Evolutionary conservation across 1,139 yeast genomes (phyloP).

Genomic region (Spathaspora sp.): DNA sequence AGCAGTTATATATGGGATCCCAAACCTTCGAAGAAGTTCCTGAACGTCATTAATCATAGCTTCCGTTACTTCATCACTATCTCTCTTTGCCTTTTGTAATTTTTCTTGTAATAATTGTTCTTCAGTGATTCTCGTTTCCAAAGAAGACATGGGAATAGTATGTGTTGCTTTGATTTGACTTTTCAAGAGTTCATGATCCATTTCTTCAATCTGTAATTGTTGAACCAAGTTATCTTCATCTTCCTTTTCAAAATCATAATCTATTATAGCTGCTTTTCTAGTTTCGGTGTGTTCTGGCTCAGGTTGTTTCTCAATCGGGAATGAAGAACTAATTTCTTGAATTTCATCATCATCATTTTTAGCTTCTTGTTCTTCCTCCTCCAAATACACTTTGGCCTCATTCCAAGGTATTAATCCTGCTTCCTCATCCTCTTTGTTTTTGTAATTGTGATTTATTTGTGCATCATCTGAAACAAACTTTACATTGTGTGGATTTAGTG

Average conservation of each 20-base stretch:
- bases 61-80: slow-evolving; percentile 87
- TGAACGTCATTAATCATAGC: slow-evolving; percentile 90
- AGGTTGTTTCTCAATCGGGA: neutral
- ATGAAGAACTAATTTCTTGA: slow-evolving; percentile 10
- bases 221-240: slow-evolving; percentile 69
- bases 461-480: slow-evolving; percentile 11
- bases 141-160: slow-evolving; percentile 19
- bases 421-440: slow-evolving; percentile 41
- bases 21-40: slow-evolving; percentile 80
- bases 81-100: slow-evolving; percentile 69
- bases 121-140: slow-evolving; percentile 42
- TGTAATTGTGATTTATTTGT: slow-evolving; percentile 7
- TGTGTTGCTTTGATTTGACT: slow-evolving; percentile 37
- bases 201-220: slow-evolving; percentile 66
- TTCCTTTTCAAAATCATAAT: slow-evolving; percentile 70
- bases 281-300: slow-evolving; percentile 36
- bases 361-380: slow-evolving; percentile 9
- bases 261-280: slow-evolving; percentile 31
- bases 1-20: slow-evolving; percentile 91
- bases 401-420: slow-evolving; percentile 52
- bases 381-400: slow-evolving; percentile 34
- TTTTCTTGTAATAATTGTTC: slow-evolving; percentile 58
- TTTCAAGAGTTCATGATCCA: slow-evolving; percentile 68
- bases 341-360: slow-evolving; percentile 9
- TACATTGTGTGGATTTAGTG: slow-evolving; percentile 15